These are phyloP conservation scores for Onygena corvina DNA, from an alignment of 2,329 filamentous ascomycete species.

Conservation along the genomic window DNA sequence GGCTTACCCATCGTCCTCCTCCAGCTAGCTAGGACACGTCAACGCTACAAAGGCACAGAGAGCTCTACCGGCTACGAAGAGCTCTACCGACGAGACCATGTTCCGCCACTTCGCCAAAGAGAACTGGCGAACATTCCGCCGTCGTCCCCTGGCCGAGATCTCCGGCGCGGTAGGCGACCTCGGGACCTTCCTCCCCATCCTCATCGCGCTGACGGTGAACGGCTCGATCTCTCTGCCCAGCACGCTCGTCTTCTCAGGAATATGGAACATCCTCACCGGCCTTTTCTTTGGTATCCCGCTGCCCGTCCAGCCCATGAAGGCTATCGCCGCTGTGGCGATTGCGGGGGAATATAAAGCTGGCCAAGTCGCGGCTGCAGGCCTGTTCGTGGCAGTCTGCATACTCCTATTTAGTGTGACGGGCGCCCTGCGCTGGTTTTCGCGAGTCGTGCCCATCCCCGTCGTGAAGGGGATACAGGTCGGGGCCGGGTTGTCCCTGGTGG, in stretches of 20 bases:
- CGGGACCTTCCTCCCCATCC: slow-evolving; percentile 77
- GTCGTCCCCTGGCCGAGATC: slow-evolving; percentile 57
- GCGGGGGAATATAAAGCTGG: slow-evolving; percentile 52
- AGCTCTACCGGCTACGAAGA: no score
- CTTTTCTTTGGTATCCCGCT: slow-evolving; percentile 74
- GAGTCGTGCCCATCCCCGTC: slow-evolving; percentile 69
- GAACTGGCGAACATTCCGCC: slow-evolving; percentile 46
- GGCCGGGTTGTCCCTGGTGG: slow-evolving; percentile 69
- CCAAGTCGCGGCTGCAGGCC: slow-evolving; percentile 69
- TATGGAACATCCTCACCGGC: slow-evolving; percentile 77
- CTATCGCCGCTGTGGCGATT: slow-evolving; percentile 84
- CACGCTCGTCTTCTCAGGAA: slow-evolving; percentile 76
- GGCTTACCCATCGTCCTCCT: not conserved
- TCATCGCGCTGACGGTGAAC: slow-evolving; percentile 71
- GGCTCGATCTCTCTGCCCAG: slow-evolving; percentile 67
- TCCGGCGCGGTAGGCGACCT: slow-evolving; percentile 82
- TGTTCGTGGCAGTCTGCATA: slow-evolving; percentile 63
- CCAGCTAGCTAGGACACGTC: not conserved
- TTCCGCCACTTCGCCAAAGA: slow-evolving; percentile 22
- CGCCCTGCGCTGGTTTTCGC: slow-evolving; percentile 59
- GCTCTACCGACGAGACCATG: no score
- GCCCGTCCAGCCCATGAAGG: slow-evolving; percentile 82
- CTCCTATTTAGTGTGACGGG: slow-evolving; percentile 68
- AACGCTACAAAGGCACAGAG: not conserved
- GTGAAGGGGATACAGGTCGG: slow-evolving; percentile 93